Conservation (phyloP, 108 stramenopile species). For the Nitzschia sp. region DNA sequence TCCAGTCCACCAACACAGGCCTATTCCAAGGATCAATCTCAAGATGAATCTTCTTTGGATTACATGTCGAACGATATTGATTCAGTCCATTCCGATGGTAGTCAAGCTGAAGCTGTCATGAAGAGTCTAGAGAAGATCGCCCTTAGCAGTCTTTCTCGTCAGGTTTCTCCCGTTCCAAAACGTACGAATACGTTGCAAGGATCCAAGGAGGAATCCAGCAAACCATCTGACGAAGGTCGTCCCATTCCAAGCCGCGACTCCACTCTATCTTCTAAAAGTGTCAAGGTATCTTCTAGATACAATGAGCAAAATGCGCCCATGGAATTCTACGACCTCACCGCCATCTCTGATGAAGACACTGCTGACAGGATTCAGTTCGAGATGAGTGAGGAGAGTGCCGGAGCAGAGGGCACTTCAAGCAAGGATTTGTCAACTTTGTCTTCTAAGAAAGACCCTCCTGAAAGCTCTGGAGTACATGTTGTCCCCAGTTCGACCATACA, state of each 20-base stretch:
- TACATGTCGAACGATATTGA: too few relatives aligned
- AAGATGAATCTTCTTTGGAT: too few relatives aligned
- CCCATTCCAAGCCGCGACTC: background rate
- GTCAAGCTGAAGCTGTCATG: background rate
- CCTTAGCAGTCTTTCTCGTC: background rate
- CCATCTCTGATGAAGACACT: constrained; percentile 24
- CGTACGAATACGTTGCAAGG: background rate
- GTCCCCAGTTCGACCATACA: background rate
- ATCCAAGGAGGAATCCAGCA: background rate
- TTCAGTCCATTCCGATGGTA: too few relatives aligned
- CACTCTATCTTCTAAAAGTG: background rate
- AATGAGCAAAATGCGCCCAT: background rate
- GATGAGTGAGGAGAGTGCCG: background rate
- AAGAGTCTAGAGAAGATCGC: background rate
- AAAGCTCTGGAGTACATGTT: background rate
- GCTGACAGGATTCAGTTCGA: background rate
- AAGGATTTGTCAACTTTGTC: constrained; percentile 18
- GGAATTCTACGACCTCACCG: constrained; percentile 32
- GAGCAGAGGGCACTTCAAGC: background rate
- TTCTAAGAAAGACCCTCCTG: constrained; percentile 1
- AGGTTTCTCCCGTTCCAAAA: background rate
- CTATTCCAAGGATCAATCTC: too few relatives aligned
- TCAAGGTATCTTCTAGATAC: background rate
- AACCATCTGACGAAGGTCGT: constrained; percentile 5
- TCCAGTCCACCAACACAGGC: too few relatives aligned